Percentiles rank a stretch among this genome's conserved stretches.
Evolutionary conservation across 2,329 filamentous ascomycete species (phyloP).

Genomic region (Trichoderma koningiopsis): DNA sequence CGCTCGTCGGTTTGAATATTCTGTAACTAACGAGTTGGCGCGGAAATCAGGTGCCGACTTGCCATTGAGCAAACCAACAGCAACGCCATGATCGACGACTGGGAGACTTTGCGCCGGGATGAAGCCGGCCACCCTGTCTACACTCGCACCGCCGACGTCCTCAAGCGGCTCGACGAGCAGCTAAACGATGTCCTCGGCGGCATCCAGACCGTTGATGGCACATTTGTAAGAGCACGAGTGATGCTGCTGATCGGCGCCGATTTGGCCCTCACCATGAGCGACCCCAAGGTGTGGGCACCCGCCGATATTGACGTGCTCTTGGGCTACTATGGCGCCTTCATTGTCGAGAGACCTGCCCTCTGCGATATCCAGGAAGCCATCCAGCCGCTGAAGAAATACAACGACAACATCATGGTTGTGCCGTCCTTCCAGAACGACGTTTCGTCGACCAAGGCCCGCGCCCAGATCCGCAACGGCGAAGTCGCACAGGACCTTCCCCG

Average conservation of each 20-base stretch:
- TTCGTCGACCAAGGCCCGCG: slow-evolving; percentile 73
- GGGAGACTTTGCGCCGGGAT: slow-evolving; percentile 61
- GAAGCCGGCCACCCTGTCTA: slow-evolving; percentile 68
- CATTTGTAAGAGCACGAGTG: slow-evolving; percentile 65
- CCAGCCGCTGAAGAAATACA: slow-evolving; percentile 72
- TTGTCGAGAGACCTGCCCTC: slow-evolving; percentile 73
- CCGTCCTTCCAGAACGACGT: slow-evolving; percentile 85
- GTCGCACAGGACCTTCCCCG: slow-evolving; percentile 73
- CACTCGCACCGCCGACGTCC: slow-evolving; percentile 78
- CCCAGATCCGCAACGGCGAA: slow-evolving; percentile 75
- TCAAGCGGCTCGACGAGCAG: slow-evolving; percentile 84
- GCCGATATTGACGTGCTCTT: slow-evolving; percentile 84
- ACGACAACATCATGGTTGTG: slow-evolving; percentile 80
- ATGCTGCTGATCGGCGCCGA: slow-evolving; percentile 76
- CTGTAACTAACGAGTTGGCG: neutral
- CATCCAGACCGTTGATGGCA: slow-evolving; percentile 64
- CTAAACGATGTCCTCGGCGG: slow-evolving; percentile 80
- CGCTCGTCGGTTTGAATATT: neutral
- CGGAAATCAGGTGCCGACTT: slow-evolving; percentile 58
- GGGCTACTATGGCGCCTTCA: slow-evolving; percentile 75
- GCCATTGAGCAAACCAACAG: slow-evolving; percentile 71
- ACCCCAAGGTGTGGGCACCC: slow-evolving; percentile 73
- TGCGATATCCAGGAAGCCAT: slow-evolving; percentile 84
- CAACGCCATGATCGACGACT: slow-evolving; percentile 81
- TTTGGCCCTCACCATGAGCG: slow-evolving; percentile 69